Evolutionary conservation across 2,329 filamentous ascomycete genomes (phyloP), one percentile per base, ranked within the genome.

Genomic region (Xylariaceae sp.): DNA sequence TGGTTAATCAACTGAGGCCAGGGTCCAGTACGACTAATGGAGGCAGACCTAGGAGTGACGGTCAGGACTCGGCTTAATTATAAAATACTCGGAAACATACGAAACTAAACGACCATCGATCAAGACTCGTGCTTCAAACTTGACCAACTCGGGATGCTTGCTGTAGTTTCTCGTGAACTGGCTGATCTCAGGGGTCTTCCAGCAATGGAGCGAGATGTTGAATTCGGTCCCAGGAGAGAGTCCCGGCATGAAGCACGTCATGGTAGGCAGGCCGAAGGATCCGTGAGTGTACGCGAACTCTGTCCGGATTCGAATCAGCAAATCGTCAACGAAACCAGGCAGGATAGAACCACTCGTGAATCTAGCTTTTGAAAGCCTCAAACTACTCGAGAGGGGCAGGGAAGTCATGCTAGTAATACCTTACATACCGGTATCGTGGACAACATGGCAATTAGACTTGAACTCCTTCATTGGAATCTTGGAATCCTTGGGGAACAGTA

Each of bases 401-500:
- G 32, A 32, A 10, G 50, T 18, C 2, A 29, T 9, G 20, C 14
- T 26, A 44, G 43, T 9, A n/a, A 32, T 20, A 20, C 23, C 4
- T 3, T 7, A 59, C 73, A 59, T 63, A 79, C 79, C 78, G 47
- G 70, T 54, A 66, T 84, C 80, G 5, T 79, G 76, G n/a, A 87
- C 81, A 29, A 88, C 85, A 70, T 89, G 88, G 71, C 90, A 96
- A 58, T 84, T 81, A 7, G 90, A 90, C 68, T 86, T 88, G 79
- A 95, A 96, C 73, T 96, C 91, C 72, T 90, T 89, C 52, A 93
- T 74, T 1, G 91, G 91, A 12, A 89, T 71, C 65, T 85, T 87
- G 65, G 81, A 86, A 58, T 82, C 81, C 59, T 73, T 74, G 0
- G 90, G 88, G 70, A 96, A 96, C 59, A 96, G 79, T 43, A 96